These are phyloP conservation scores for Botryosphaeria dothidea DNA, from an alignment of 2,329 filamentous ascomycete genomes.

Conservation along the genomic window DNA sequence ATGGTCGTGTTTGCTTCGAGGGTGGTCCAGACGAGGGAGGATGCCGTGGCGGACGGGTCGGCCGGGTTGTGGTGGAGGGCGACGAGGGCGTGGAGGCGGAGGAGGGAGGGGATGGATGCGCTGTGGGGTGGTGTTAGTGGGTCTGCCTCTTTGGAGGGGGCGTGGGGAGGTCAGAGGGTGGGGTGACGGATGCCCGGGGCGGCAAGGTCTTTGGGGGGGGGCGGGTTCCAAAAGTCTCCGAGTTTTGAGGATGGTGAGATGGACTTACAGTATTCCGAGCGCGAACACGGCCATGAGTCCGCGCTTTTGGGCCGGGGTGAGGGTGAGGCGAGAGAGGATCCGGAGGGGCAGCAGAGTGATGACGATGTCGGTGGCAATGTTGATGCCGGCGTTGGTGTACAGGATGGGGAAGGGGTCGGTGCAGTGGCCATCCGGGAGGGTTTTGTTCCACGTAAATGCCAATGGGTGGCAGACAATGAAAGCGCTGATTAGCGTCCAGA, in stretches of 20 bases:
- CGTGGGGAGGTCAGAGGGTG: no score
- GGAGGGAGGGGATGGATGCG: slow-evolving; percentile 7
- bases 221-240: neutral
- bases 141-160: neutral
- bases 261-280: slow-evolving; percentile 16
- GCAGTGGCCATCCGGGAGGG: slow-evolving; percentile 3
- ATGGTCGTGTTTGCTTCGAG: slow-evolving; percentile 17
- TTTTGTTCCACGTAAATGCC: neutral
- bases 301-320: neutral
- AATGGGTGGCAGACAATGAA: slow-evolving; percentile 17
- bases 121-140: neutral
- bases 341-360: slow-evolving; percentile 6
- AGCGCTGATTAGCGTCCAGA: slow-evolving; percentile 6
- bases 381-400: slow-evolving; percentile 12
- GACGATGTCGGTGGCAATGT: slow-evolving; percentile 17
- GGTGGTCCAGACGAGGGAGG: neutral
- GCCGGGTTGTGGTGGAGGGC: neutral
- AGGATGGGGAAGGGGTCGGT: slow-evolving; percentile 1
- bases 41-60: neutral
- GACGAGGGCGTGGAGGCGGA: slow-evolving; percentile 12
- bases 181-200: neutral
- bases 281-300: slow-evolving; percentile 14
- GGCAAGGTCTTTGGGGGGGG: neutral
- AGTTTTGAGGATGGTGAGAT: neutral
- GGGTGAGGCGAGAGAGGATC: neutral